Evolutionary conservation across 257 asterid genomes (phyloP), one percentile per base, ranked within the genome.

Genomic region (Capsicum rhomboideum): DNA sequence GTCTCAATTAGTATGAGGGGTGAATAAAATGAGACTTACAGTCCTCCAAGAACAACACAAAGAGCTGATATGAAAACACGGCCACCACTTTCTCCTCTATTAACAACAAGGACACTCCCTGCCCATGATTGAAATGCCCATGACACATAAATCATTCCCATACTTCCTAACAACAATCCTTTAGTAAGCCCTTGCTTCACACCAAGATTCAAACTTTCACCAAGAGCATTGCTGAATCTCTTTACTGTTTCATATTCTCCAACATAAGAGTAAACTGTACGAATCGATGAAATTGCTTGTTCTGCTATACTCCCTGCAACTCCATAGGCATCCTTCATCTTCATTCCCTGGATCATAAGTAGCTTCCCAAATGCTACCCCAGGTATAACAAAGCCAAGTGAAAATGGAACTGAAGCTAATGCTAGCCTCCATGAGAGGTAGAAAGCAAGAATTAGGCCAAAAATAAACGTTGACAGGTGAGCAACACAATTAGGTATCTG

Each of bases 71-170:
- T 84, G 69, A 93, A 94, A 68, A 94, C 96, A 0, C 87, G 90
- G 29, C 93, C 97, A 28, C 97, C 95, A 20, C 86, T 93, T 83
- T 94, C 97, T 26, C 92, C 93, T 84, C 90, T 85, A 37, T 94
- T 91, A 31, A 81, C 77, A 4, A 94, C 95, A 52, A 94, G 95
- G 23, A 92, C 11, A 71, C 97, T 93, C 12, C 97, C 98, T 0
- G 91, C 96, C 98, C 97, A 94, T 16, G 92, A 86, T 54, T 91
- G 94, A 87, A 94, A 94, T 1, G 94, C 94, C 98, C 97, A 94
- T 7, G 94, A 84, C 37, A 90, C 93, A 63, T 85, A 94, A 64
- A 93, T 84, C 40, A 89, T 88, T 58, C 94, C 98, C 86, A 88
- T 91, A 90, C 98, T 94, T 63, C 98, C 98, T n/a, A 93, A 93